Percentiles rank a stretch among this genome's conserved stretches.
Evolutionary conservation across 1,284 basidiomycete species (phyloP).

Genomic region (Rhodotorula sp.): DNA sequence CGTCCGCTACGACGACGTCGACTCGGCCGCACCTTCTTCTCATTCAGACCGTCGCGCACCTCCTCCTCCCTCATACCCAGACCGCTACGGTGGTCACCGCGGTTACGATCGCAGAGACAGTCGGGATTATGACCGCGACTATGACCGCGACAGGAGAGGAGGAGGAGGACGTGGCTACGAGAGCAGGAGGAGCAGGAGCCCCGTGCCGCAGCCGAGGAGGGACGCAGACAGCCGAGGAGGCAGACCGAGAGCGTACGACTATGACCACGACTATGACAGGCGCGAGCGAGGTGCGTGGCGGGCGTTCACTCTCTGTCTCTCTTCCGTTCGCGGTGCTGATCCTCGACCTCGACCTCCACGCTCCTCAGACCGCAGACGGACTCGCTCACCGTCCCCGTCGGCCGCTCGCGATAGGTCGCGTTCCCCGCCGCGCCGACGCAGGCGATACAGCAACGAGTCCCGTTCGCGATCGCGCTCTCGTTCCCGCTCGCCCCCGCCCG

Average conservation of each 20-base stretch:
- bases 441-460: constrained; percentile 1
- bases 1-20: constrained; percentile 10
- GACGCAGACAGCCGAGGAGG: background rate
- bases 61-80: background rate
- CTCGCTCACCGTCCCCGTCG: constrained; percentile 14
- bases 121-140: background rate
- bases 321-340: too few relatives aligned
- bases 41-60: background rate
- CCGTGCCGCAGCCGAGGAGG: constrained; percentile 8
- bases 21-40: background rate
- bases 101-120: constrained; percentile 2
- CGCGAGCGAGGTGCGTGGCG: background rate
- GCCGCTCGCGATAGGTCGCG: constrained; percentile 2
- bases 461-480: constrained; percentile 6
- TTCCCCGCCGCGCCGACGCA: constrained; percentile 1
- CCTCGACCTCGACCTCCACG: background rate
- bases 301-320: background rate
- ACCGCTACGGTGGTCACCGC: background rate
- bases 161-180: constrained; percentile 6
- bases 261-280: constrained; percentile 10
- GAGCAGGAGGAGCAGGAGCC: constrained; percentile 24
- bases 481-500: background rate
- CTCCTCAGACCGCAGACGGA: background rate
- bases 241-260: constrained; percentile 11
- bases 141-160: background rate